Base-by-base conservation (phyloP, 805 yeast genomes). In the Metschnikowia lachancei region DNA sequence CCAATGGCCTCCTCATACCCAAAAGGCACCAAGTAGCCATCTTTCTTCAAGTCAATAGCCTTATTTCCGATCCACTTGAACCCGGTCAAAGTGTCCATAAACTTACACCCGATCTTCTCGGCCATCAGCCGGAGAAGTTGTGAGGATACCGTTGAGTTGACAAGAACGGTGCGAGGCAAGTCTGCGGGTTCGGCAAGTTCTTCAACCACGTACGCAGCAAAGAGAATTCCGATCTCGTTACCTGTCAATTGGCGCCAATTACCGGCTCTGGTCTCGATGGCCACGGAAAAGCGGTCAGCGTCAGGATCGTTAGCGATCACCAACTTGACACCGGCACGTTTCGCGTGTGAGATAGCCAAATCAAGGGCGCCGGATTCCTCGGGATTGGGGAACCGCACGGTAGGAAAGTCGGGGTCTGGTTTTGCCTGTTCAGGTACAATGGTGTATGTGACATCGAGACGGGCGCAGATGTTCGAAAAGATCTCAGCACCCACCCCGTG, bases 1-100 rank as follows among this genome's bases (percentile, higher is more conserved):
- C 99, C 99, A 54, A 92, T 85, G 2, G 98, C 98, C 62, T 92
- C 99, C 65, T 92, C 99, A 62, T 77, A 92, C 0, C 87, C 97
- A 69, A 92, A 90, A 0, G 96, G 95, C 1, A 91, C 96, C 3
- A 43, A 52, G 57, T 60, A 80, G 0, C 95, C 96, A 36, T 77
- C 62, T 0, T 60, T 51, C 52, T 85, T 89, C 40, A 87, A 69
- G 7, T 83, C 86, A 30, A 85, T 80, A 2, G 96, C 94, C 52
- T 81, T 78, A 61, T 92, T 92, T 3, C 98, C 99, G 31, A 92
- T 84, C 99, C 99, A 92, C 67, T 92, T 92, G 72, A 92, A 92
- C 1, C 99, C 99, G 0, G 98, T 92, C 46, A 92, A 73, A 0
- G 98, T 92, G 51, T 94, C 97, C 35, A 70, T 75, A 64, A 76